A percentile compares a stretch with the other conserved stretches of the same genome.
Evolutionary conservation across 73 alveolate species (phyloP).

Genomic region (Tetrahymena elliotti): DNA sequence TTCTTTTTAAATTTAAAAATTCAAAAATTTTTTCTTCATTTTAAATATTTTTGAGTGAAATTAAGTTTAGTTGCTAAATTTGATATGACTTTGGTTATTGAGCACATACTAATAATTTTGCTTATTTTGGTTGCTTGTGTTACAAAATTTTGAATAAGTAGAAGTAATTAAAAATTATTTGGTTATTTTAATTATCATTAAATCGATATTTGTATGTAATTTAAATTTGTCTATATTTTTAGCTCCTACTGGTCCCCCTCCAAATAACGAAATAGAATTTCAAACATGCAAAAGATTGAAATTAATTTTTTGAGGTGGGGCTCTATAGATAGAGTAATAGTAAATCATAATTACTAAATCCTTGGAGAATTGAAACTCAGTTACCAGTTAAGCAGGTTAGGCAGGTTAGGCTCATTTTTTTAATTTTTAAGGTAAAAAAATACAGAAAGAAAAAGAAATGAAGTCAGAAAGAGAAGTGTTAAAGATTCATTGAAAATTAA

Average conservation of each 20-base stretch:
- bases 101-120: too few relatives aligned
- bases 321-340: background rate
- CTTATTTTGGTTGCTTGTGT: background rate
- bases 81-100: too few relatives aligned
- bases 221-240: background rate
- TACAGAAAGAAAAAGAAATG: too few relatives aligned
- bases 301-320: background rate
- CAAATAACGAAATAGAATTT: background rate
- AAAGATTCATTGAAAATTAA: too few relatives aligned
- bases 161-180: background rate
- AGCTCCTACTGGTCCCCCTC: background rate
- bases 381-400: background rate
- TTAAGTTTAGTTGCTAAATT: too few relatives aligned
- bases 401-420: background rate
- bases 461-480: background rate
- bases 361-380: background rate
- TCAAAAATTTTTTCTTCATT: too few relatives aligned
- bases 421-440: too few relatives aligned
- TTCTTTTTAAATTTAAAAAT: too few relatives aligned
- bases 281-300: background rate
- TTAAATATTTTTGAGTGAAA: too few relatives aligned
- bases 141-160: background rate
- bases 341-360: background rate
- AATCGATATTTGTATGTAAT: background rate
- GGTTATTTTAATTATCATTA: background rate